These are phyloP conservation scores for Pichia nanzhaoensis DNA, from an alignment of 805 yeast genomes.

Conservation along the genomic window DNA sequence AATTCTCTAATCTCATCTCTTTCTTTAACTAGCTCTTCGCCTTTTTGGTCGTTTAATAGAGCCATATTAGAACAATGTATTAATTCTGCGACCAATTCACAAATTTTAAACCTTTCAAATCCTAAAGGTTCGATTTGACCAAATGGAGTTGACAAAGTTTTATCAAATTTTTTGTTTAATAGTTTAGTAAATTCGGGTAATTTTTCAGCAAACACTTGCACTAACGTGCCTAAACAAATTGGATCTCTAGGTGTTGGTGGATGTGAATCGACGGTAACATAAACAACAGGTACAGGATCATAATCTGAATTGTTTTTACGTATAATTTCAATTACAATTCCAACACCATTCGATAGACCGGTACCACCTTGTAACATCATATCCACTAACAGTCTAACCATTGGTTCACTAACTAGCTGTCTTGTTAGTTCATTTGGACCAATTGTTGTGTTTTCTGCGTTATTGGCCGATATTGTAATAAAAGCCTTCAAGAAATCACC, in stretches of 20 bases:
- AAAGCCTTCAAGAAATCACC: slow-evolving; percentile 94
- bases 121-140: slow-evolving; percentile 74
- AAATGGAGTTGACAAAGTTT: slow-evolving; percentile 52
- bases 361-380: slow-evolving; percentile 81
- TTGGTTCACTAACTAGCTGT: slow-evolving; percentile 72
- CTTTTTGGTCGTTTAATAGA: slow-evolving; percentile 67
- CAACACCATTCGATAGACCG: slow-evolving; percentile 89
- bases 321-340: slow-evolving; percentile 88
- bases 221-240: slow-evolving; percentile 81
- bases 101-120: slow-evolving; percentile 81
- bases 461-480: slow-evolving; percentile 89
- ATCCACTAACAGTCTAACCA: slow-evolving; percentile 58
- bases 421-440: slow-evolving; percentile 95
- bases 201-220: slow-evolving; percentile 66
- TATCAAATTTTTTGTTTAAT: slow-evolving; percentile 36
- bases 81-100: slow-evolving; percentile 89
- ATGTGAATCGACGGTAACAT: slow-evolving; percentile 75
- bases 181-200: slow-evolving; percentile 64
- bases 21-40: slow-evolving; percentile 58
- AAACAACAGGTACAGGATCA: slow-evolving; percentile 80
- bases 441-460: slow-evolving; percentile 81
- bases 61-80: slow-evolving; percentile 98
- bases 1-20: slow-evolving; percentile 60
- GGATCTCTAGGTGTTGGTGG: slow-evolving; percentile 94
- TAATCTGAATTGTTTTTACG: slow-evolving; percentile 95